Conservation (phyloP, 805 yeast genomes). For the Cyberlindnera euphorbiae region DNA sequence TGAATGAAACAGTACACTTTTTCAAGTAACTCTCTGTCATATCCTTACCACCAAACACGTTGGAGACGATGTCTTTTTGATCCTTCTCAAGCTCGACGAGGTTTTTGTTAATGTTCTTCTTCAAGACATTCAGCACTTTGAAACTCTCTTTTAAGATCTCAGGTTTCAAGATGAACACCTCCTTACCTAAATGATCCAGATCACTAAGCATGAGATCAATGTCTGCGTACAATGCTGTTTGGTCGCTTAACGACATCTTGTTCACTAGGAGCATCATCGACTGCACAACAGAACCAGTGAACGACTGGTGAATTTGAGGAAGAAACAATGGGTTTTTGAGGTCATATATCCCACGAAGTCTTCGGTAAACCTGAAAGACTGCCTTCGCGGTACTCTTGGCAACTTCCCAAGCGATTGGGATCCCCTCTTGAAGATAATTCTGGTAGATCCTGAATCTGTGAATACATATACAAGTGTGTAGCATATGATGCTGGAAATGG, state of each 20-base stretch:
- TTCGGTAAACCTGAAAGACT: slow-evolving; percentile 26
- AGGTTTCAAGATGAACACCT: slow-evolving; percentile 24
- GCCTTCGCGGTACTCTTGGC: slow-evolving; percentile 24
- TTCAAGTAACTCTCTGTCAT: slow-evolving; percentile 27
- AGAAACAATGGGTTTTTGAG: slow-evolving; percentile 25
- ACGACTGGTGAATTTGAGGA: slow-evolving; percentile 30
- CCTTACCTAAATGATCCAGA: slow-evolving; percentile 21
- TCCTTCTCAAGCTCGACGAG: slow-evolving; percentile 24
- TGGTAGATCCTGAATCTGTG: slow-evolving; percentile 29
- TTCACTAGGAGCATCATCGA: slow-evolving; percentile 27
- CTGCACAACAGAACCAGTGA: slow-evolving; percentile 30
- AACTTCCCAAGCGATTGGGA: slow-evolving; percentile 28
- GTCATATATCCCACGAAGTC: slow-evolving; percentile 21
- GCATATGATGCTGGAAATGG: slow-evolving; percentile 28
- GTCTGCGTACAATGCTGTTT: slow-evolving; percentile 22
- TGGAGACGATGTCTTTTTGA: slow-evolving; percentile 28
- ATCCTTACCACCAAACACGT: slow-evolving; percentile 28
- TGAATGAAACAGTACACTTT: slow-evolving; percentile 26
- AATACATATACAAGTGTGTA: slow-evolving; percentile 29
- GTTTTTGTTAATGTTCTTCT: slow-evolving; percentile 23
- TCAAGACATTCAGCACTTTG: slow-evolving; percentile 24
- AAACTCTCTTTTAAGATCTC: slow-evolving; percentile 27
- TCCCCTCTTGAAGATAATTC: slow-evolving; percentile 22
- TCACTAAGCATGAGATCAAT: slow-evolving; percentile 26
- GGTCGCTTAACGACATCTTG: slow-evolving; percentile 18